Conservation (phyloP, 129 eudicot genomes). For the Flaveria robusta region DNA sequence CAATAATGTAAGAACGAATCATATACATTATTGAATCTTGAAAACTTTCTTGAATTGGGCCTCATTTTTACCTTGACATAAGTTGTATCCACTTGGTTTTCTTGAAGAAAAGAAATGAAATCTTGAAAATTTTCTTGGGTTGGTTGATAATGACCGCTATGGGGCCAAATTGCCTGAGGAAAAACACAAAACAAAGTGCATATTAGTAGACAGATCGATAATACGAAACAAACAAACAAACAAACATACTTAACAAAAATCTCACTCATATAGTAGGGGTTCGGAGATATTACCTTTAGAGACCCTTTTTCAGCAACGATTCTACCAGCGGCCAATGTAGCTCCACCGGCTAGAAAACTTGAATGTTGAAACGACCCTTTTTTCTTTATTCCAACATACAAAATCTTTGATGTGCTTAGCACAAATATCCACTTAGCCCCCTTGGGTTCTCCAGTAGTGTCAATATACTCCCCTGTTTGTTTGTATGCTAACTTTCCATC, state of each 20-base stretch:
- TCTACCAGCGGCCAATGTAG: conserved; percentile 84
- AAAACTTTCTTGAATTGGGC: conserved; percentile 8
- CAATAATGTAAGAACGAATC: conserved; percentile 18
- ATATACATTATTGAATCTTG: conserved; percentile 2
- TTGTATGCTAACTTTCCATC: conserved; percentile 61
- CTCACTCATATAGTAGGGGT: no score
- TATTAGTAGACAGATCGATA: neutral
- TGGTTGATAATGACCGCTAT: conserved; percentile 89
- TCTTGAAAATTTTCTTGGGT: conserved; percentile 59
- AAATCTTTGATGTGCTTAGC: conserved; percentile 61
- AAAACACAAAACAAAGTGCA: neutral
- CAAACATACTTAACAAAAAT: no score
- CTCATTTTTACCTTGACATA: conserved; percentile 50
- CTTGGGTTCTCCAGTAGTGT: conserved; percentile 44
- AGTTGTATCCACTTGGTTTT: conserved; percentile 55
- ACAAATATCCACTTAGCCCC: conserved; percentile 86
- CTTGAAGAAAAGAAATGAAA: conserved; percentile 59
- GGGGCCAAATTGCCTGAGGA: conserved; percentile 66
- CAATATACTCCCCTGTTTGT: conserved; percentile 50
- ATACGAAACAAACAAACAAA: neutral
- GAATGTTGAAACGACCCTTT: conserved; percentile 86
- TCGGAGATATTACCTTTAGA: conserved; percentile 43
- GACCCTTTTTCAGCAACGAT: conserved; percentile 57
- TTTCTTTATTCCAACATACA: conserved; percentile 72
- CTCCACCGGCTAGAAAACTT: conserved; percentile 87